A percentile compares a stretch with the other conserved stretches of the same genome.
Evolutionary conservation across 345 rosid species (phyloP).

Genomic region (Gossypium ekmanianum): DNA sequence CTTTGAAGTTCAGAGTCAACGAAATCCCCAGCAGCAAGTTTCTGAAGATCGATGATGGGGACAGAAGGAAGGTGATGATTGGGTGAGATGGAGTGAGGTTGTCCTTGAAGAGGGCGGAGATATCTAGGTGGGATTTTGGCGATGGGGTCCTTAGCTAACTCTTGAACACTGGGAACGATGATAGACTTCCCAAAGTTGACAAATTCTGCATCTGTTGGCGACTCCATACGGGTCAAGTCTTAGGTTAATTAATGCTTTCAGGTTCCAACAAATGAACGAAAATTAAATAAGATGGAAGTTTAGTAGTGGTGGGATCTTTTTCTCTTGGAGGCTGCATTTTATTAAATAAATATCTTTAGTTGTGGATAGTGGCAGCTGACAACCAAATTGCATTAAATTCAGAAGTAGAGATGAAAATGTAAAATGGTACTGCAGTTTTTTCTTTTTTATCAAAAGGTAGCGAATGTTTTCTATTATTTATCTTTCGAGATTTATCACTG

Average conservation of each 20-base stretch:
- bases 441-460: too few species aligned
- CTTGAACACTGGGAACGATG: conserved; percentile 47
- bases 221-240: neutral
- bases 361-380: neutral
- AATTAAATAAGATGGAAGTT: neutral
- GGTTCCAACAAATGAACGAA: neutral
- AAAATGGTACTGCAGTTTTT: too few species aligned
- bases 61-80: conserved; percentile 18
- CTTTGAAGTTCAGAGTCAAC: conserved; percentile 26
- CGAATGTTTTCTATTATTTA: too few species aligned
- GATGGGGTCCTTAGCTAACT: conserved; percentile 32
- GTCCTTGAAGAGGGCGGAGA: conserved; percentile 15
- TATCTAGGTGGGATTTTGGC: conserved; percentile 39
- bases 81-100: neutral
- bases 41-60: conserved; percentile 38
- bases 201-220: neutral
- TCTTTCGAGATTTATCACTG: too few species aligned
- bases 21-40: conserved; percentile 19
- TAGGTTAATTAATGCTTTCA: neutral
- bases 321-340: neutral
- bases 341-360: too few species aligned
- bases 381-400: too few species aligned
- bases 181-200: conserved; percentile 45
- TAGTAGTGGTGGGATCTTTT: neutral
- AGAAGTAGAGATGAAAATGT: too few species aligned